Evolutionary conservation across 2,329 filamentous ascomycete species (phyloP).

Genomic region (Fusarium illudens): DNA sequence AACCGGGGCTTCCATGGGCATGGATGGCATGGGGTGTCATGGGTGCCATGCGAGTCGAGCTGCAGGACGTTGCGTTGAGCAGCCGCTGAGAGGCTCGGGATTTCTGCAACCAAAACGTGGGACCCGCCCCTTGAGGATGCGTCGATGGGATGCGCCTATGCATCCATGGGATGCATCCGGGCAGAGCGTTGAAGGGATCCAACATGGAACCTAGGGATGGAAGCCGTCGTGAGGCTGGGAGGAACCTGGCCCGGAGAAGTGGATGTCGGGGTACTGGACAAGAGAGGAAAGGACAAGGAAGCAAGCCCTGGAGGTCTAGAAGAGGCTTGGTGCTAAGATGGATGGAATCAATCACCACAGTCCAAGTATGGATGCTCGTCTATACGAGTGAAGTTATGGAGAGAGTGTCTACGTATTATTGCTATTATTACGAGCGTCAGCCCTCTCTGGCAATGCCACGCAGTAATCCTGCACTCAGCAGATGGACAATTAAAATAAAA

Average conservation of each 20-base stretch:
- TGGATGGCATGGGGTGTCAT: conserved; percentile 5
- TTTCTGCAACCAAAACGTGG: conserved; percentile 1
- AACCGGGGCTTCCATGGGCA: too few relatives aligned
- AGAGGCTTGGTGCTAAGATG: neutral
- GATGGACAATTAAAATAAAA: neutral
- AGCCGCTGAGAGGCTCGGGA: conserved; percentile 16
- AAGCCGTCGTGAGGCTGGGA: conserved; percentile 11
- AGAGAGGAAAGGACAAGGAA: conserved; percentile 12
- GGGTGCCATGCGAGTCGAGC: conserved; percentile 34
- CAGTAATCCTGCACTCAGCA: neutral
- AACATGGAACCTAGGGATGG: neutral
- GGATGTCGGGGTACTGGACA: conserved; percentile 1
- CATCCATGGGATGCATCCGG: neutral
- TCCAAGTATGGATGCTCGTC: neutral
- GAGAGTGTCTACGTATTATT: neutral
- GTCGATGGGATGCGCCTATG: neutral
- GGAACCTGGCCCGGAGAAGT: conserved; percentile 3
- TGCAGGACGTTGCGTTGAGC: conserved; percentile 16
- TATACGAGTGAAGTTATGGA: neutral
- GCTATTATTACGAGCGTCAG: neutral
- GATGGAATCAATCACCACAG: neutral
- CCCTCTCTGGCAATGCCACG: neutral
- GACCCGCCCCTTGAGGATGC: conserved; percentile 1
- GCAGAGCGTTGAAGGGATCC: neutral
- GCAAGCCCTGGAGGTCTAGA: neutral